Conservation (phyloP, 768 basidiomycete species). For the Lactarius hengduanensis region DNA sequence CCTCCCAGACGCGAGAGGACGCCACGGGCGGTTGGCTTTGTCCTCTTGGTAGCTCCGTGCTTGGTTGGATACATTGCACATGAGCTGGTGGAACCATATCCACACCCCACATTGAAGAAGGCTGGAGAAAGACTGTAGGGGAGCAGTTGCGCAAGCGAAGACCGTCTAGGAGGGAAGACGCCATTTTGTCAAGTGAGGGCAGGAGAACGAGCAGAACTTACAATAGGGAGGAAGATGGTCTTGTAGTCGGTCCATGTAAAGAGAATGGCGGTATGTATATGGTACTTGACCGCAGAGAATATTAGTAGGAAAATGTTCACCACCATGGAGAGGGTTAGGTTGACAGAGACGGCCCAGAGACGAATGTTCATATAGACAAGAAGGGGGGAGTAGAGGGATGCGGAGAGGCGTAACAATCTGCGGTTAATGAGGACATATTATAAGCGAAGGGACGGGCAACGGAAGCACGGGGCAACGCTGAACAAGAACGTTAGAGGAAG, state of each 20-base stretch:
- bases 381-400: slow-evolving; percentile 3
- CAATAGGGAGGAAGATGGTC: slow-evolving; percentile 34
- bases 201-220: slow-evolving; percentile 20
- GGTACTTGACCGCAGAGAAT: slow-evolving; percentile 17
- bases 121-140: slow-evolving; percentile 11
- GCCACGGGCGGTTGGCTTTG: slow-evolving; percentile 32
- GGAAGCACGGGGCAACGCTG: slow-evolving; percentile 10
- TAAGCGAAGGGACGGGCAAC: slow-evolving; percentile 6
- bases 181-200: not conserved
- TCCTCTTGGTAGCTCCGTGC: slow-evolving; percentile 30
- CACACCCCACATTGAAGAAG: slow-evolving; percentile 25
- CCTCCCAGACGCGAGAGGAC: slow-evolving; percentile 32
- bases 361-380: slow-evolving; percentile 4
- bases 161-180: slow-evolving; percentile 11
- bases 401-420: slow-evolving; percentile 8
- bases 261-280: slow-evolving; percentile 30
- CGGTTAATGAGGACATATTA: slow-evolving; percentile 9
- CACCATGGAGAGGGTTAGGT: slow-evolving; percentile 1
- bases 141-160: slow-evolving; percentile 29
- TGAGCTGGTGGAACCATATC: slow-evolving; percentile 32
- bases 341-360: slow-evolving; percentile 5
- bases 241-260: slow-evolving; percentile 37
- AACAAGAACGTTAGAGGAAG: slow-evolving; percentile 15
- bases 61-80: slow-evolving; percentile 34
- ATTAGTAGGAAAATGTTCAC: slow-evolving; percentile 10